Evolutionary conservation across 495 filamentous ascomycete genomes (phyloP).

Genomic region (Lindgomyces ingoldianus): DNA sequence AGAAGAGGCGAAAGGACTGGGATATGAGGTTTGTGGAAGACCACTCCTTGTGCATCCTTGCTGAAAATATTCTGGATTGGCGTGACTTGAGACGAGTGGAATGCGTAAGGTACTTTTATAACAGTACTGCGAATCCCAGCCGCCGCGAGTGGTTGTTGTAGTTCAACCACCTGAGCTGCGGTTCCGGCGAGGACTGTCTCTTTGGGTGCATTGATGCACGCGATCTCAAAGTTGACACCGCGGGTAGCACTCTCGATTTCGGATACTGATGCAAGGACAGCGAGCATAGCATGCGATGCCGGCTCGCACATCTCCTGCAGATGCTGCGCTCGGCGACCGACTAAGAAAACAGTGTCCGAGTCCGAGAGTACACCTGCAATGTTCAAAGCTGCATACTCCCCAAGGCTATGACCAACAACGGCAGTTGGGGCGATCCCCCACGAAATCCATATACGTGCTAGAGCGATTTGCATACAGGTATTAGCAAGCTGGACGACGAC

Average conservation of each 20-base stretch:
- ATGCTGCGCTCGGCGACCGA: constrained; percentile 45
- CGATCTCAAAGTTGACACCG: too few relatives aligned
- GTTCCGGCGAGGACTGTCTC: too few relatives aligned
- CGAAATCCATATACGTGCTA: constrained; percentile 41
- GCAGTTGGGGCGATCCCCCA: constrained; percentile 44
- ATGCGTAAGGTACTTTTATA: constrained; percentile 66
- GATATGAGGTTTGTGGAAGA: too few relatives aligned
- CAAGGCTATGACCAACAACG: constrained; percentile 50
- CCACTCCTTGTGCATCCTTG: neutral
- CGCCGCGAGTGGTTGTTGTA: too few relatives aligned
- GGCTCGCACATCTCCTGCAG: constrained; percentile 37
- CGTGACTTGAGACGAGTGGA: constrained; percentile 39
- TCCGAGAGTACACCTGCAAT: constrained; percentile 47
- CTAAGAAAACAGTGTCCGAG: constrained; percentile 46
- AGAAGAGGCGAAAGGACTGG: neutral
- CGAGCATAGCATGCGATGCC: constrained; percentile 55
- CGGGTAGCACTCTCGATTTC: too few relatives aligned
- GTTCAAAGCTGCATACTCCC: constrained; percentile 51
- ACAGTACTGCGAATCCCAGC: constrained; percentile 58
- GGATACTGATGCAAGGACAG: constrained; percentile 43
- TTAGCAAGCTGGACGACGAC: constrained; percentile 43
- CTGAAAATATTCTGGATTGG: constrained; percentile 34
- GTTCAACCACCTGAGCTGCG: too few relatives aligned
- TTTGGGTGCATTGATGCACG: too few relatives aligned
- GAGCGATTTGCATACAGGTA: constrained; percentile 47